phyloP scores from a whole-genome alignment of 202 grass and related monocot genomes.

The Musa balbisiana region DNA sequence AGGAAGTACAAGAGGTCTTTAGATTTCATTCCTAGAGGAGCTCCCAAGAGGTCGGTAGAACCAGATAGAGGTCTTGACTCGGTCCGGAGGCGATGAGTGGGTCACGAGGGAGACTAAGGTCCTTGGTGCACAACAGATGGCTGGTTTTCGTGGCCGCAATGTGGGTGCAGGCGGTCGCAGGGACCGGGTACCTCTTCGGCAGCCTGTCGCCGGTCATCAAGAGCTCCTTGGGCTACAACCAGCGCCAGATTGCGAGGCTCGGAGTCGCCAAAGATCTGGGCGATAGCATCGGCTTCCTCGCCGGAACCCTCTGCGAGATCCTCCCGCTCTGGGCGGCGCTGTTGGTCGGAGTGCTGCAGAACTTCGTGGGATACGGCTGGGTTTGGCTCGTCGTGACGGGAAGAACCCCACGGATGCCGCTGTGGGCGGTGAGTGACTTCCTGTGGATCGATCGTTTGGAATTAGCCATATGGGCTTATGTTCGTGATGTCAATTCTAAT shows the following conservation, averaged over 20 bases:
- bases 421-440: slow-evolving; percentile 56
- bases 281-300: slow-evolving; percentile 78
- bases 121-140: slow-evolving; percentile 66
- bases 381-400: slow-evolving; percentile 71
- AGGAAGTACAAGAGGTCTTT: no score
- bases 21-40: no score
- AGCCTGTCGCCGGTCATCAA: slow-evolving; percentile 91
- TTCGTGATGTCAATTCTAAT: background rate
- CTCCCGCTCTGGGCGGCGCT: slow-evolving; percentile 81
- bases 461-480: background rate
- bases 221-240: slow-evolving; percentile 64
- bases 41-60: no score
- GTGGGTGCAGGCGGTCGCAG: slow-evolving; percentile 88
- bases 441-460: background rate
- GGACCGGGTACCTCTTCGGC: slow-evolving; percentile 80
- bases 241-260: slow-evolving; percentile 70
- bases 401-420: slow-evolving; percentile 44
- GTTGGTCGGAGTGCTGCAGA: slow-evolving; percentile 65
- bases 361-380: slow-evolving; percentile 74
- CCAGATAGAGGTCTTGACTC: no score
- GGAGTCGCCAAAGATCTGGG: slow-evolving; percentile 91
- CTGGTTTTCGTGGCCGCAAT: slow-evolving; percentile 89
- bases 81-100: slow-evolving; percentile 23
- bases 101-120: slow-evolving; percentile 26
- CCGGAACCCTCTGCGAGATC: slow-evolving; percentile 56